phyloP scores from a whole-genome alignment of 2,329 filamentous ascomycete species.

The Colletotrichum sp. region DNA sequence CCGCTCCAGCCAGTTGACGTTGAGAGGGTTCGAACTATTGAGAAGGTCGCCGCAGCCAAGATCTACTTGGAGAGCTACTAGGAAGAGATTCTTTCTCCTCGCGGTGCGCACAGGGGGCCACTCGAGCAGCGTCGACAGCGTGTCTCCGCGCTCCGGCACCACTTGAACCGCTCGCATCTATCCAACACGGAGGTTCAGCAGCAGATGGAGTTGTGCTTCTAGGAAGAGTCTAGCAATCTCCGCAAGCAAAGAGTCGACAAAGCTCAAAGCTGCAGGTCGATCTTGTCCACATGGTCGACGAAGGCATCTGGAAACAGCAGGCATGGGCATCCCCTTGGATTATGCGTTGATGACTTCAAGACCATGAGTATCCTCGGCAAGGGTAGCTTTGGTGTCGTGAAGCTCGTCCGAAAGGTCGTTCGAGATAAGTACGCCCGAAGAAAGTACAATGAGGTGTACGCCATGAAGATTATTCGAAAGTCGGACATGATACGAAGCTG shows the following conservation, averaged over 20 bases:
- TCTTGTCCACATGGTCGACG: background rate
- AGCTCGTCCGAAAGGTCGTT: slow-evolving; percentile 73
- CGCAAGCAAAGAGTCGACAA: slow-evolving; percentile 7
- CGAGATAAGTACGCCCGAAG: background rate
- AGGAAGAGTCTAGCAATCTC: slow-evolving; percentile 59
- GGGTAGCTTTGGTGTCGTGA: slow-evolving; percentile 93
- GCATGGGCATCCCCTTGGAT: background rate
- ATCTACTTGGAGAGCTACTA: slow-evolving; percentile 87
- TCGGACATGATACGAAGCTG: slow-evolving; percentile 89
- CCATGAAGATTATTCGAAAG: slow-evolving; percentile 98
- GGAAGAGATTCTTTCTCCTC: slow-evolving; percentile 64
- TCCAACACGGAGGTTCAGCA: slow-evolving; percentile 53
- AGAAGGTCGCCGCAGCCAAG: slow-evolving; percentile 81
- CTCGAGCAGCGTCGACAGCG: slow-evolving; percentile 68
- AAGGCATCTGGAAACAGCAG: background rate
- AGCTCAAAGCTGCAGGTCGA: background rate
- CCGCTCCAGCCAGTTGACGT: background rate
- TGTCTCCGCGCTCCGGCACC: slow-evolving; percentile 65
- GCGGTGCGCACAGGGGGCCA: slow-evolving; percentile 45
- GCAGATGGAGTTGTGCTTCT: slow-evolving; percentile 49
- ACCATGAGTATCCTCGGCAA: slow-evolving; percentile 84
- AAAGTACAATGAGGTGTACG: slow-evolving; percentile 67
- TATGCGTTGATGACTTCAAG: slow-evolving; percentile 69
- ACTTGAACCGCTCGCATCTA: slow-evolving; percentile 57
- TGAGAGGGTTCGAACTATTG: slow-evolving; percentile 64